These are phyloP conservation scores for Fusarium humuli DNA, from an alignment of 2,329 filamentous ascomycete species.

Conservation along the genomic window DNA sequence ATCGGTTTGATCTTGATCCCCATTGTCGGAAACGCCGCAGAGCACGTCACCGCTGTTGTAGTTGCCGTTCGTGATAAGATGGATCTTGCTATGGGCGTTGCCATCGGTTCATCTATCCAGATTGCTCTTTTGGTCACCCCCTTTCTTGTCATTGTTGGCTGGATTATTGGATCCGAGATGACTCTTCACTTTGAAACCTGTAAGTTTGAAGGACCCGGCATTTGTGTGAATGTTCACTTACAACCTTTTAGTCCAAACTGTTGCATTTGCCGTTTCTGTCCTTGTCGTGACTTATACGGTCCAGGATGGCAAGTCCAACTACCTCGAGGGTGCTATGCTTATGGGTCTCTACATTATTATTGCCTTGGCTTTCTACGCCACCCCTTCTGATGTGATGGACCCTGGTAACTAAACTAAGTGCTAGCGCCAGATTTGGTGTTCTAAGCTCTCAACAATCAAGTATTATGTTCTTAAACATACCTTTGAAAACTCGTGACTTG, in stretches of 20 bases:
- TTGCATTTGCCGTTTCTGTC: conserved; percentile 80
- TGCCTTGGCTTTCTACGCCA: conserved; percentile 70
- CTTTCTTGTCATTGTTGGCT: conserved; percentile 82
- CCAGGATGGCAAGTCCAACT: conserved; percentile 86
- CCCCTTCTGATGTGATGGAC: conserved; percentile 61
- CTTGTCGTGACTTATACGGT: conserved; percentile 81
- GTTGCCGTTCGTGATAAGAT: conserved; percentile 83
- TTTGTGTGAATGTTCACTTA: conserved; percentile 22
- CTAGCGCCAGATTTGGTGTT: not conserved
- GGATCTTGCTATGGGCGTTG: conserved; percentile 80
- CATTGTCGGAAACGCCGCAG: conserved; percentile 83
- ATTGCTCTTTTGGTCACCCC: conserved; percentile 86
- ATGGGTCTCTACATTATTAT: conserved; percentile 68
- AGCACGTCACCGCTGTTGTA: conserved; percentile 84
- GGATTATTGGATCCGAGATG: conserved; percentile 79
- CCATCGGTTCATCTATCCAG: conserved; percentile 84
- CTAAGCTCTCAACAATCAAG: not conserved
- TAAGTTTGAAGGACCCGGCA: conserved; percentile 41
- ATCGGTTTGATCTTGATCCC: conserved; percentile 83
- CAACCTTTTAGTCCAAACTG: conserved; percentile 70
- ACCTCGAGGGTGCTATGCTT: conserved; percentile 81
- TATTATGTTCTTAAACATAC: conserved; percentile 2
- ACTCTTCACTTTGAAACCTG: conserved; percentile 80
- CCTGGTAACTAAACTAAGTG: conserved; percentile 33
- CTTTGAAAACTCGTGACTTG: conserved; percentile 4